Base-by-base conservation (phyloP, 2,329 filamentous ascomycete species). In the Pseudogymnoascus sp. region DNA sequence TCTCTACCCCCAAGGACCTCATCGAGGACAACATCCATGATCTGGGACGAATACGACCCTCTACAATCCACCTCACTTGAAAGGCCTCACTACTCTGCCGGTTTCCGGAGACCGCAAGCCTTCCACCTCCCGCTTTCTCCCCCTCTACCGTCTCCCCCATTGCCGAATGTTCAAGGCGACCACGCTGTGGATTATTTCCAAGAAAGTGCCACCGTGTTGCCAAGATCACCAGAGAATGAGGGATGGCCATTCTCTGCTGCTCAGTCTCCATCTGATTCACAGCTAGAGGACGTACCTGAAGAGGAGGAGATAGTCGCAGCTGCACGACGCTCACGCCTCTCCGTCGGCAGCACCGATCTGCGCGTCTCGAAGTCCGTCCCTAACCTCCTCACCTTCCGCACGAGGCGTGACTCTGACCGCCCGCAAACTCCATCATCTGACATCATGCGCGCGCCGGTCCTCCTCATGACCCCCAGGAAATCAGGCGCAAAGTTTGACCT, bases 241-340 rank as follows among this genome's bases (percentile, higher is more conserved):
- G 55, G 55, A 1, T 59, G 55, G 55, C 55, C 55, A 14, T 59
- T 59, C 37, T 37, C 55, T 37, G 33, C 55, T 23, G 12, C 31
- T 6, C 55, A 23, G 21, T 59, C 55, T 4, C 55, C 55, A n/a
- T 21, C 55, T 16, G 55, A 59, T 6, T 37, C 70, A 11, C 74
- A 78, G 19, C 74, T 88, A 16, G 78, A 83, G 5, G 81, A 86
- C 67, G 84, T 87, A 3, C 82, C 84, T 0, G 84, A 87, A 69
- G 84, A 87, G 68, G 84, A 87, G 35, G 84, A 87, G 66, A 77
- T 78, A 6, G 35, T 59, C 21, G 39, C 52, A n/a, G 62, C 60
- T 2, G 66, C 64, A 43, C 66, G 66, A 64, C 66, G 63, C 35
- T 70, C 69, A n/a, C 67, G 68, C 55, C 61, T 65, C 14, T 72